These are phyloP conservation scores for Naganishia randhawae DNA, from an alignment of 768 basidiomycete species.

Conservation along the genomic window DNA sequence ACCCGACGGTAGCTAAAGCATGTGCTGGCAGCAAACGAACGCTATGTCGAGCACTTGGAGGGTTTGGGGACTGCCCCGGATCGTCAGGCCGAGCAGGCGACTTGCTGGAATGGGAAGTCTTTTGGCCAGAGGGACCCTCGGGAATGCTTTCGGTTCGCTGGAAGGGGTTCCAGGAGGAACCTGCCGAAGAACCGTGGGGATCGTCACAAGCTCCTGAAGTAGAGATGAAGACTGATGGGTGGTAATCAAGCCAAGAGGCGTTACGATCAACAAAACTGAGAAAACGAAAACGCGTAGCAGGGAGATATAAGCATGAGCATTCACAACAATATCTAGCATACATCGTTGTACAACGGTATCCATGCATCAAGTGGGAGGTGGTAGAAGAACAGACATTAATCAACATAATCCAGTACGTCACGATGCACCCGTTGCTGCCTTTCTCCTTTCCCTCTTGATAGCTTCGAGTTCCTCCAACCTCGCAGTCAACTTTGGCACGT, in stretches of 20 bases:
- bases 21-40: constrained; percentile 43
- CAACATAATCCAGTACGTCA: no score
- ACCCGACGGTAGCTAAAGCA: constrained; percentile 33
- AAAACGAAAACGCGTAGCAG: neutral
- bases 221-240: constrained; percentile 8
- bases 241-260: neutral
- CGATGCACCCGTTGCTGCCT: neutral
- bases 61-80: constrained; percentile 42
- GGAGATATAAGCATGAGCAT: neutral
- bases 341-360: constrained; percentile 13
- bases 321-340: constrained; percentile 7
- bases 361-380: neutral
- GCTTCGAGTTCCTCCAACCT: constrained; percentile 66
- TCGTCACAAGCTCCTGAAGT: constrained; percentile 2
- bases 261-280: neutral
- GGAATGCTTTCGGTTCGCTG: constrained; percentile 15
- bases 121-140: constrained; percentile 9
- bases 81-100: constrained; percentile 26
- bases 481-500: constrained; percentile 82
- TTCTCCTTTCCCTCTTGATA: constrained; percentile 45
- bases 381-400: no score
- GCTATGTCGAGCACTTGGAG: constrained; percentile 41
- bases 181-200: constrained; percentile 7
- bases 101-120: constrained; percentile 32
- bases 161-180: constrained; percentile 20